These are phyloP conservation scores for Leersia perrieri DNA, from an alignment of 176 grass and related monocot species.

Conservation along the genomic window DNA sequence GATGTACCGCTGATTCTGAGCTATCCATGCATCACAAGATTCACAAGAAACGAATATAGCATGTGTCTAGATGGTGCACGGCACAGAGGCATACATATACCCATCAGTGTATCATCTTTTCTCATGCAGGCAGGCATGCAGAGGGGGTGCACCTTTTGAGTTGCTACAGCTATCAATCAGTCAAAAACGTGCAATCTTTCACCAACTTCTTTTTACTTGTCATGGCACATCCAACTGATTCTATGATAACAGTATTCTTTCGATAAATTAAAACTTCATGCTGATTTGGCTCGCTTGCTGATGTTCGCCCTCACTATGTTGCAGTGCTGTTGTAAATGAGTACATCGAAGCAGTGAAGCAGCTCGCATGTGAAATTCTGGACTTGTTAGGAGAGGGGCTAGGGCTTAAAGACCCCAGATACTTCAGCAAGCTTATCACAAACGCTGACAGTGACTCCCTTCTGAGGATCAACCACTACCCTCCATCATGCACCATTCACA, in stretches of 20 bases:
- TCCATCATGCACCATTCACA: conserved; percentile 38
- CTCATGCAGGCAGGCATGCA: conserved; percentile 14
- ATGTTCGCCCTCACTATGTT: conserved; percentile 29
- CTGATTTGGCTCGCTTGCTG: conserved; percentile 27
- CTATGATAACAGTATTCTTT: conserved; percentile 22
- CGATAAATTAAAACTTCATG: conserved; percentile 5
- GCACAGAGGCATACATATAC: conserved; percentile 24
- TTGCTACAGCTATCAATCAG: conserved; percentile 47
- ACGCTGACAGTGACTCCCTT: conserved; percentile 78
- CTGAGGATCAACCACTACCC: conserved; percentile 96
- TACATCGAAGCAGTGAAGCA: conserved; percentile 73
- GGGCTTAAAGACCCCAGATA: conserved; percentile 57
- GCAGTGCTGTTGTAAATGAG: conserved; percentile 84
- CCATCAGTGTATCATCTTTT: conserved; percentile 33
- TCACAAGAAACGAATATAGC: conserved; percentile 49
- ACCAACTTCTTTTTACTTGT: conserved; percentile 29
- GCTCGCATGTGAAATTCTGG: conserved; percentile 84
- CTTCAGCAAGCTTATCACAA: conserved; percentile 65
- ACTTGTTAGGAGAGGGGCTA: conserved; percentile 79
- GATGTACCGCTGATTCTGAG: conserved; percentile 37
- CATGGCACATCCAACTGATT: conserved; percentile 18
- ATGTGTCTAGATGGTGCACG: conserved; percentile 39
- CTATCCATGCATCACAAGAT: conserved; percentile 45
- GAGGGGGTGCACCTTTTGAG: conserved; percentile 40
- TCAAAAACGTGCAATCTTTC: conserved; percentile 40